Percentiles rank a stretch among this genome's conserved stretches.
Evolutionary conservation across 1,139 yeast species (phyloP).

Genomic region (Lodderomyces elongisporus): DNA sequence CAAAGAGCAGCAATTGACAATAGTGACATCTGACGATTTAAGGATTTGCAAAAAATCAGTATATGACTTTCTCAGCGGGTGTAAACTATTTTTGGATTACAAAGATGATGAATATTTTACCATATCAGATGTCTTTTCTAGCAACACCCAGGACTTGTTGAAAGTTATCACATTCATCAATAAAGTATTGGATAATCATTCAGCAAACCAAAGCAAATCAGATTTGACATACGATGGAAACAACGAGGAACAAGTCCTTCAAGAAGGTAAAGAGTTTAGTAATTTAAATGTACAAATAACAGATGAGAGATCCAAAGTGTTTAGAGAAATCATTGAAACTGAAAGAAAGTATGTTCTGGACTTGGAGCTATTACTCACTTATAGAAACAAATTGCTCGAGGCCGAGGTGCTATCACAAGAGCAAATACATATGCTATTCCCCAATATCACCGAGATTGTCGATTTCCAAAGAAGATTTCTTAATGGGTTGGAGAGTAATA

Average conservation of each 20-base stretch:
- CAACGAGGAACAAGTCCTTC: slow-evolving; percentile 5
- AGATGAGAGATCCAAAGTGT: slow-evolving; percentile 68
- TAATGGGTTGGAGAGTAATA: slow-evolving; percentile 85
- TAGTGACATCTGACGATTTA: slow-evolving; percentile 69
- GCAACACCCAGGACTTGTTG: slow-evolving; percentile 71
- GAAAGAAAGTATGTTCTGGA: slow-evolving; percentile 93
- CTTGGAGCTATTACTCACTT: slow-evolving; percentile 64
- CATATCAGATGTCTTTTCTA: slow-evolving; percentile 83
- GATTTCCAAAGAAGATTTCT: slow-evolving; percentile 91
- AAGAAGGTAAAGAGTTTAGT: too few species aligned
- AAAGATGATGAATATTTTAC: slow-evolving; percentile 78
- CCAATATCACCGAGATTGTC: slow-evolving; percentile 77
- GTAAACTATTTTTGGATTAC: slow-evolving; percentile 69
- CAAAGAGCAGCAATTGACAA: slow-evolving; percentile 43
- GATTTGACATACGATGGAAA: not conserved
- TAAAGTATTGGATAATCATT: slow-evolving; percentile 47
- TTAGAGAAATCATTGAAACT: slow-evolving; percentile 78
- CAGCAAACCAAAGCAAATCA: slow-evolving; percentile 1
- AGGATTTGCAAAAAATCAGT: slow-evolving; percentile 85
- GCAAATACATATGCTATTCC: slow-evolving; percentile 75
- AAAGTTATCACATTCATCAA: slow-evolving; percentile 70
- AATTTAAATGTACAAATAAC: slow-evolving; percentile 27
- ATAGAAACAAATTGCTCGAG: slow-evolving; percentile 61
- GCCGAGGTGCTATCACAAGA: slow-evolving; percentile 73
- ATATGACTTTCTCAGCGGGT: slow-evolving; percentile 84